phyloP scores from a whole-genome alignment of 2,329 filamentous ascomycete species.

The Xylariaceae sp. region DNA sequence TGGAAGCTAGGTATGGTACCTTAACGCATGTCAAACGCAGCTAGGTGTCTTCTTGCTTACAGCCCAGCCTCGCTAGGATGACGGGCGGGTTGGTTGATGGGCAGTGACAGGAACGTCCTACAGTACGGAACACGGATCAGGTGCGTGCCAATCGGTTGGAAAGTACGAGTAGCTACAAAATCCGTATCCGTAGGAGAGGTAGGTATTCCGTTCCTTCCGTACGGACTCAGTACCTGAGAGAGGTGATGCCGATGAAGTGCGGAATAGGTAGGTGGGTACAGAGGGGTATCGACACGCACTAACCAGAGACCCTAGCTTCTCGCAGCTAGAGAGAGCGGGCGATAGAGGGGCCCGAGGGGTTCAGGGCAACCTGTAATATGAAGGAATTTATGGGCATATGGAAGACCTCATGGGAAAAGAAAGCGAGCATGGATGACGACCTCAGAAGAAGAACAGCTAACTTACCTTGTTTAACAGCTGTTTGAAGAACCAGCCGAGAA shows the following conservation, averaged over 20 bases:
- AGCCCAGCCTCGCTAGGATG: not conserved
- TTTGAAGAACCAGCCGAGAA: not conserved
- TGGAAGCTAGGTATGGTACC: too few species aligned
- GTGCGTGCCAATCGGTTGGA: too few species aligned
- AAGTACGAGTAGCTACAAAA: not conserved
- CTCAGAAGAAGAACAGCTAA: not conserved
- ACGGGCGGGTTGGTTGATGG: not conserved
- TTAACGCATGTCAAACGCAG: too few species aligned
- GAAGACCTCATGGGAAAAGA: not conserved
- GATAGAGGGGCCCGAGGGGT: not conserved
- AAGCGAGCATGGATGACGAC: not conserved
- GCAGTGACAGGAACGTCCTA: not conserved
- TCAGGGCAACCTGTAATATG: not conserved
- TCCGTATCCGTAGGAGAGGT: not conserved
- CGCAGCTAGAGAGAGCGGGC: not conserved
- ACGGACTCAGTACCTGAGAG: too few species aligned
- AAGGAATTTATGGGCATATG: not conserved
- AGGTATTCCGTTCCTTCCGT: not conserved
- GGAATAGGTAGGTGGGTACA: not conserved
- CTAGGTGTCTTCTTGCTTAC: not conserved
- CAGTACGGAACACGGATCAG: too few species aligned
- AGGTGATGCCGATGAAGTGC: too few species aligned
- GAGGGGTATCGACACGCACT: not conserved
- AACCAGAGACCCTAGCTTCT: not conserved
- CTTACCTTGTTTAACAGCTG: not conserved